Conservation (phyloP, 257 asterid species). For the Nicotiana tabacum region DNA sequence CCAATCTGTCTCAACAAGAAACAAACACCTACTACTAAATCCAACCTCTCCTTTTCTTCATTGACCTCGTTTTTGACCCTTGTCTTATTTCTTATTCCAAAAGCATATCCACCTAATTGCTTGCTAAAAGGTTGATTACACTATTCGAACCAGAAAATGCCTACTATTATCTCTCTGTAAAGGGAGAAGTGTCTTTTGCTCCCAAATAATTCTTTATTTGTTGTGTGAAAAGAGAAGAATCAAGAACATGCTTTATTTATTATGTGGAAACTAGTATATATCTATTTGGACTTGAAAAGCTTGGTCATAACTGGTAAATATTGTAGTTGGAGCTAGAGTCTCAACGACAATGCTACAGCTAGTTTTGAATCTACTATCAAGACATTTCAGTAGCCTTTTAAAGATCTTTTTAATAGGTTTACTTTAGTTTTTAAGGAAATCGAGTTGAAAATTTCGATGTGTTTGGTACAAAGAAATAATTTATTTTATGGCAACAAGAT, state of each 20-base stretch:
- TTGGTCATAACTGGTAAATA: neutral
- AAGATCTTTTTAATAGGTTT: too few relatives aligned
- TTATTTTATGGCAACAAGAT: too few relatives aligned
- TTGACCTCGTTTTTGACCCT: neutral
- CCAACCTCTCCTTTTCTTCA: neutral
- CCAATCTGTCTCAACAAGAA: neutral
- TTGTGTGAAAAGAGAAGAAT: too few relatives aligned
- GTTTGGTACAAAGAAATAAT: too few relatives aligned
- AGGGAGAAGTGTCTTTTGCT: too few relatives aligned
- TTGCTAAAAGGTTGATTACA: neutral
- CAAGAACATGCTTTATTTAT: neutral
- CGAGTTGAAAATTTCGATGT: too few relatives aligned
- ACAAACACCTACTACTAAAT: neutral
- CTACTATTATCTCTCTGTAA: neutral
- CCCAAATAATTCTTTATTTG: too few relatives aligned
- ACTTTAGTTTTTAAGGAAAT: too few relatives aligned
- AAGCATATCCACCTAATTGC: constrained; percentile 9
- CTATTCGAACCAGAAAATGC: neutral
- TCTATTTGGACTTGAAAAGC: neutral
- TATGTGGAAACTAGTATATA: neutral
- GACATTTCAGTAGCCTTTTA: neutral
- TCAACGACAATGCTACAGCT: neutral
- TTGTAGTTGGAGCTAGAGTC: neutral
- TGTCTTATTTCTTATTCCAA: constrained; percentile 2
- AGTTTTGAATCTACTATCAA: neutral